Evolutionary conservation across 2,329 filamentous ascomycete species (phyloP).

Genomic region (Cladosporium sphaerospermum): DNA sequence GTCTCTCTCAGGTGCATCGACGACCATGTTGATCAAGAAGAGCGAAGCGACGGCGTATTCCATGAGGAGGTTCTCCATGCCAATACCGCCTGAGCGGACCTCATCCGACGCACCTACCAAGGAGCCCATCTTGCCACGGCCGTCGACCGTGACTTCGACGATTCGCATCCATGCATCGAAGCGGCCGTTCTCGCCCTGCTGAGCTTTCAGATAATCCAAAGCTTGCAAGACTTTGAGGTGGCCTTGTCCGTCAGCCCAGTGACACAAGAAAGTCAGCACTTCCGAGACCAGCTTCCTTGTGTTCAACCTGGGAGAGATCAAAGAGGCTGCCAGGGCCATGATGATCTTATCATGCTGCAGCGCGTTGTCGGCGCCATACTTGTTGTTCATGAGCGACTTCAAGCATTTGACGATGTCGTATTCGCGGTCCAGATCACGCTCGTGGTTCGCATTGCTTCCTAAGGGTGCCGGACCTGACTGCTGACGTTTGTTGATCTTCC

Average conservation of each 20-base stretch:
- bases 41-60: constrained; percentile 95
- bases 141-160: constrained; percentile 93
- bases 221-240: constrained; percentile 91
- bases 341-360: constrained; percentile 84
- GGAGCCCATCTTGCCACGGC: constrained; percentile 97
- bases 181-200: constrained; percentile 84
- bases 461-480: constrained; percentile 64
- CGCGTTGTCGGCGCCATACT: constrained; percentile 95
- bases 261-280: constrained; percentile 90
- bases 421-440: constrained; percentile 81
- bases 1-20: constrained; percentile 84
- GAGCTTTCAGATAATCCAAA: constrained; percentile 81
- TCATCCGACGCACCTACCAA: constrained; percentile 95
- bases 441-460: constrained; percentile 47
- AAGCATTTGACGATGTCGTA: constrained; percentile 98
- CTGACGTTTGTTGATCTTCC: constrained; percentile 87
- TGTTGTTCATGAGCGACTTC: constrained; percentile 98
- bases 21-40: constrained; percentile 92
- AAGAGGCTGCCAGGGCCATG: constrained; percentile 75
- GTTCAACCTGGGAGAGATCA: constrained; percentile 82
- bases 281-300: constrained; percentile 94
- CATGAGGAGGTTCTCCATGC: constrained; percentile 98
- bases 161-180: constrained; percentile 99
- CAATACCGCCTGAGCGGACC: constrained; percentile 88
- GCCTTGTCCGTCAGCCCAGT: constrained; percentile 83